phyloP scores from a whole-genome alignment of 108 stramenopile genomes.

The Discostella stelligeroides region DNA sequence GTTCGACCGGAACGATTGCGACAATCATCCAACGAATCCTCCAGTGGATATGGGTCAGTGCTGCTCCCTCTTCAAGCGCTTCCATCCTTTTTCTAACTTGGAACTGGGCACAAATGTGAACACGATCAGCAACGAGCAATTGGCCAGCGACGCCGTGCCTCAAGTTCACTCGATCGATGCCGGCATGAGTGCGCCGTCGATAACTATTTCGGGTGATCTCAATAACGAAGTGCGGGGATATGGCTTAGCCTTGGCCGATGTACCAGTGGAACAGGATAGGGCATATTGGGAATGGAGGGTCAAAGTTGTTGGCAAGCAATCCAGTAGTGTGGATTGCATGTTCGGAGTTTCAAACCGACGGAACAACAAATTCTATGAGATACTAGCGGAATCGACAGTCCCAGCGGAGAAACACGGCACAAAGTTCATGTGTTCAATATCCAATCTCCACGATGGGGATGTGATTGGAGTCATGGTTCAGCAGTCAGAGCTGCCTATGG shows the following conservation, averaged over 20 bases:
- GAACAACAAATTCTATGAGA: conserved; percentile 66
- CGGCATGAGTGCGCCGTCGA: conserved; percentile 42
- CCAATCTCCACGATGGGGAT: conserved; percentile 67
- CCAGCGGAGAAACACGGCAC: conserved; percentile 65
- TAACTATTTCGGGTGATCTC: conserved; percentile 27
- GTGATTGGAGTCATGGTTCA: conserved; percentile 80
- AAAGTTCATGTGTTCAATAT: conserved; percentile 65
- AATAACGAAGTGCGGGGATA: conserved; percentile 49
- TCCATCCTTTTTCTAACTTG: conserved; percentile 21
- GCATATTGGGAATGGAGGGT: conserved; percentile 87
- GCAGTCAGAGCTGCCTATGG: conserved; percentile 87
- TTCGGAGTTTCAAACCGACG: conserved; percentile 78
- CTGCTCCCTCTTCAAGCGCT: conserved; percentile 39
- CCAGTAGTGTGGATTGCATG: conserved; percentile 24
- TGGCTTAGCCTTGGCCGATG: conserved; percentile 73
- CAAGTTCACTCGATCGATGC: conserved; percentile 47
- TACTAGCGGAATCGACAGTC: conserved; percentile 60
- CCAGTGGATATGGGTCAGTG: conserved; percentile 57
- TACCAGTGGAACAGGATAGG: conserved; percentile 80
- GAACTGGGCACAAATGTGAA: conserved; percentile 18
- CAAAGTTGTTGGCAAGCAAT: conserved; percentile 9
- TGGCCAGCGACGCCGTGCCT: conserved; percentile 51
- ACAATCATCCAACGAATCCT: too few species aligned
- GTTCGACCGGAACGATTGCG: too few species aligned
- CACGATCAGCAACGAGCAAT: conserved; percentile 30